Evolutionary conservation across 148 eudicot species (phyloP).

Genomic region (Rhododendron ovatum): DNA sequence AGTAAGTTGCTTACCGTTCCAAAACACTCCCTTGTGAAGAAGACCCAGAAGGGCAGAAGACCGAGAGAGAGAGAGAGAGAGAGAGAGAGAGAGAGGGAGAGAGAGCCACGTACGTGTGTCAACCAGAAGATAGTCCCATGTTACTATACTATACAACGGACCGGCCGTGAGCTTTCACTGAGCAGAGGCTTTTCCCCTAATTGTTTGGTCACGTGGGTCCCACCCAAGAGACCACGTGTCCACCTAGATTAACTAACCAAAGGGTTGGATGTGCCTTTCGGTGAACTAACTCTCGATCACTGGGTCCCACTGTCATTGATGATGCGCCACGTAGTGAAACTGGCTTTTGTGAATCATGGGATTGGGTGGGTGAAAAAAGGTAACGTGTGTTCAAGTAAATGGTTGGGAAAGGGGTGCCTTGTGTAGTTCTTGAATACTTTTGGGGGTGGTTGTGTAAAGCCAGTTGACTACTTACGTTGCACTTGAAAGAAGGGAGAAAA

Average conservation of each 20-base stretch:
- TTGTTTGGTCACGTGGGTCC: conserved; percentile 17
- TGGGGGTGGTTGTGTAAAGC: background rate
- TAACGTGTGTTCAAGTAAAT: background rate
- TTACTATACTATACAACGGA: background rate
- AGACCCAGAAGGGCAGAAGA: background rate
- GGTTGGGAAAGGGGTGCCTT: background rate
- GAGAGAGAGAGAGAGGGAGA: background rate
- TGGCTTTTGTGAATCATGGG: background rate
- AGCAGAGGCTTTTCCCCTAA: background rate
- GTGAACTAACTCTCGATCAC: conserved; percentile 1
- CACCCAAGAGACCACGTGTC: conserved; percentile 13
- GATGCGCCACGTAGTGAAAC: conserved; percentile 12
- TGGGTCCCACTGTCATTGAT: background rate
- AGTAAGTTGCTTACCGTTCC: conserved; percentile 23
- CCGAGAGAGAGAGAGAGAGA: background rate
- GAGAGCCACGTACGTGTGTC: conserved; percentile 5
- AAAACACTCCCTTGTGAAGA: conserved; percentile 6
- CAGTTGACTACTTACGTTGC: background rate
- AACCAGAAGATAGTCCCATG: conserved; percentile 9
- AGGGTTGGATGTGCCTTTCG: background rate
- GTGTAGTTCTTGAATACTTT: background rate
- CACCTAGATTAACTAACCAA: background rate
- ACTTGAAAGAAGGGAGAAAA: background rate
- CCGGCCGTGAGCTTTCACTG: background rate
- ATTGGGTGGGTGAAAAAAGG: background rate